Evolutionary conservation across 1,284 basidiomycete genomes (phyloP).

Genomic region (Pseudozyma hubeiensis): DNA sequence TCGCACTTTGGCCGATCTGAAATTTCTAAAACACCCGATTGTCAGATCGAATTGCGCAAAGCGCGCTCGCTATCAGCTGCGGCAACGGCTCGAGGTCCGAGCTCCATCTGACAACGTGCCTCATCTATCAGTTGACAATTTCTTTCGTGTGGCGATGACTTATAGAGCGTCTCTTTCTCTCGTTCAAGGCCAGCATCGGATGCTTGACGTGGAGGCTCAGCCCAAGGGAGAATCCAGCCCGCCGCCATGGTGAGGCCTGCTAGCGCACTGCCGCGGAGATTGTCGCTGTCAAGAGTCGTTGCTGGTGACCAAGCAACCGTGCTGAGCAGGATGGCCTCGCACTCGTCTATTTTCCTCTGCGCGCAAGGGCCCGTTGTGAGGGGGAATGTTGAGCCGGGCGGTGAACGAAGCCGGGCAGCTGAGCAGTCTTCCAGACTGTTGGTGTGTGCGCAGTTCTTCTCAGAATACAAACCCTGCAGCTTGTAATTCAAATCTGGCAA

Average conservation of each 20-base stretch:
- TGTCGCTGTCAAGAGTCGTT: too few species aligned
- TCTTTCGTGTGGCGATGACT: too few species aligned
- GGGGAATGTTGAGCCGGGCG: not conserved
- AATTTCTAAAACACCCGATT: slow-evolving; percentile 1
- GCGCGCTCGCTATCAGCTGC: slow-evolving; percentile 22
- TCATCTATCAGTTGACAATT: not conserved
- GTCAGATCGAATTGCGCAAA: not conserved
- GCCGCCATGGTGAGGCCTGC: too few species aligned
- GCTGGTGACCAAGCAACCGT: too few species aligned
- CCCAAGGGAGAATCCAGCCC: too few species aligned
- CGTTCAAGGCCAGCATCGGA: too few species aligned
- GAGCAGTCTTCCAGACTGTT: slow-evolving; percentile 3
- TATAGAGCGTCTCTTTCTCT: too few species aligned
- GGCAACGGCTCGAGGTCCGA: slow-evolving; percentile 21
- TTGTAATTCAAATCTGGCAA: slow-evolving; percentile 2
- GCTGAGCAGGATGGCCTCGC: not conserved
- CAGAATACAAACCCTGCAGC: slow-evolving; percentile 4
- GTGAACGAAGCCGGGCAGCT: not conserved
- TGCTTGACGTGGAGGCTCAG: too few species aligned
- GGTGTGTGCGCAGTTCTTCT: slow-evolving; percentile 40
- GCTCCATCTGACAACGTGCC: not conserved
- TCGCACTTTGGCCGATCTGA: not conserved
- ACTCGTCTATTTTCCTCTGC: not conserved
- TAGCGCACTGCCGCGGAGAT: too few species aligned
- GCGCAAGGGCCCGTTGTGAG: slow-evolving; percentile 1